Evolutionary conservation across 306 rosid genomes (phyloP), one percentile per base, ranked within the genome.

Genomic region (Inga leiocalycina): DNA sequence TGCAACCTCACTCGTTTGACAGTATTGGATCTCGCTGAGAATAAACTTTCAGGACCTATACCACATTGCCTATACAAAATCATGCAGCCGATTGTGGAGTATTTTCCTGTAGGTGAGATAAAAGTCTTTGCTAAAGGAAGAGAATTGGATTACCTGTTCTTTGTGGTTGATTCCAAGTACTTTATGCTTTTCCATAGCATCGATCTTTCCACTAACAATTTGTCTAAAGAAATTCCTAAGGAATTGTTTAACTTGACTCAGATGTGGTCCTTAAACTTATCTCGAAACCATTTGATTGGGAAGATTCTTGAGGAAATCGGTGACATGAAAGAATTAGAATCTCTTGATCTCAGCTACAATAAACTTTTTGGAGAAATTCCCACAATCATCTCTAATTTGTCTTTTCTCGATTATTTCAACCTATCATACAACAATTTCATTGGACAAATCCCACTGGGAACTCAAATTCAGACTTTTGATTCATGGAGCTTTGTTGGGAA

Each of bases 191-290:
- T 24, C 0, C 27, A 24, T 24, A 24, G 27, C 27, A 4, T 1
- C 20, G 37, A 41, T 20, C 71, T 85, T 61, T 85, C 84, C 4
- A 19, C 1, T 5, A 85, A 85, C 35, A 61, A 27, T 17, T 61
- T 85, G 24, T 85, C 84, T 15, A 76, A 75, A 34, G 79, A 76
- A 80, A 85, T 85, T 34, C 84, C 82, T 0, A 1, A 35, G 30
- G 61, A 76, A 62, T 30, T 81, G 44, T 81, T 81, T 65, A 64
- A 19, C 27, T 24, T 24, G 27, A 48, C n/a, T 49, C 61, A 48
- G 39, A 13, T 85, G 37, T 2, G 20, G 12, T 6, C 22, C 11
- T 54, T 74, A 32, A 51, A 74, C 46, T 19, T 74, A 46, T 74
- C 65, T 51, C 30, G 27, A 9, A 74, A 74, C 8, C 16, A 32